Conservation (phyloP, 352 stramenopile genomes). For the Peronospora tabacina region DNA sequence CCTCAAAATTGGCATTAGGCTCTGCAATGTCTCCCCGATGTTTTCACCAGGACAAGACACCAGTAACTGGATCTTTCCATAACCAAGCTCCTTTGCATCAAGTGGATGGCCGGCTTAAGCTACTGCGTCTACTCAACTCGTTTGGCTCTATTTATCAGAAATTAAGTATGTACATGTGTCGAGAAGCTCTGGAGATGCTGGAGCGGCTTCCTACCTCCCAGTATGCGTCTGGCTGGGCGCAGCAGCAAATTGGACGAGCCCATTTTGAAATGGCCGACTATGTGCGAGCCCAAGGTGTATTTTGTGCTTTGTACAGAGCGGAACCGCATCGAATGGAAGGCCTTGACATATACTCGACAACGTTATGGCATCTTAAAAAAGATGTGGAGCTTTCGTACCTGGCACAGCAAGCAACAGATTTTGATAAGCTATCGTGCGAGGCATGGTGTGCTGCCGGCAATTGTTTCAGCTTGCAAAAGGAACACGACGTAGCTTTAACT, state of each 20-base stretch:
- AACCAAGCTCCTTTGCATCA: slow-evolving; percentile 6
- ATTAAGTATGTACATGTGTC: slow-evolving; percentile 69
- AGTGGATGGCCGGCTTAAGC: slow-evolving; percentile 24
- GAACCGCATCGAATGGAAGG: slow-evolving; percentile 92
- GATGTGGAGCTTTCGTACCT: slow-evolving; percentile 96
- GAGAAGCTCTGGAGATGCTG: slow-evolving; percentile 85
- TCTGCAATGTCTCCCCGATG: slow-evolving; percentile 16
- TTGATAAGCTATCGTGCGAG: slow-evolving; percentile 90
- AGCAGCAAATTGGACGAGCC: slow-evolving; percentile 90
- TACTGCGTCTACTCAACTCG: slow-evolving; percentile 52
- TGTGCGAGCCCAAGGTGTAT: slow-evolving; percentile 76
- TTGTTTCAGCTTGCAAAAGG: slow-evolving; percentile 97
- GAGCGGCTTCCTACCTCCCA: slow-evolving; percentile 77
- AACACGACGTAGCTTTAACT: slow-evolving; percentile 92
- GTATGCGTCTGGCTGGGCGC: slow-evolving; percentile 88
- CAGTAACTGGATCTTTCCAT: slow-evolving; percentile 3
- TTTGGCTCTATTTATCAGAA: slow-evolving; percentile 74
- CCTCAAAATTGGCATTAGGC: slow-evolving; percentile 14
- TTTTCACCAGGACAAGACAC: slow-evolving; percentile 21
- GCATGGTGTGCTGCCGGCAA: slow-evolving; percentile 96
- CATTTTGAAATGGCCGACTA: slow-evolving; percentile 96
- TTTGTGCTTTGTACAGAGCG: slow-evolving; percentile 83
- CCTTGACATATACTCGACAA: slow-evolving; percentile 93
- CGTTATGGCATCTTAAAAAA: slow-evolving; percentile 95
- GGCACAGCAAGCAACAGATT: slow-evolving; percentile 89